These are phyloP conservation scores for Blastosporella zonata DNA, from an alignment of 1,284 basidiomycete species.

Conservation along the genomic window DNA sequence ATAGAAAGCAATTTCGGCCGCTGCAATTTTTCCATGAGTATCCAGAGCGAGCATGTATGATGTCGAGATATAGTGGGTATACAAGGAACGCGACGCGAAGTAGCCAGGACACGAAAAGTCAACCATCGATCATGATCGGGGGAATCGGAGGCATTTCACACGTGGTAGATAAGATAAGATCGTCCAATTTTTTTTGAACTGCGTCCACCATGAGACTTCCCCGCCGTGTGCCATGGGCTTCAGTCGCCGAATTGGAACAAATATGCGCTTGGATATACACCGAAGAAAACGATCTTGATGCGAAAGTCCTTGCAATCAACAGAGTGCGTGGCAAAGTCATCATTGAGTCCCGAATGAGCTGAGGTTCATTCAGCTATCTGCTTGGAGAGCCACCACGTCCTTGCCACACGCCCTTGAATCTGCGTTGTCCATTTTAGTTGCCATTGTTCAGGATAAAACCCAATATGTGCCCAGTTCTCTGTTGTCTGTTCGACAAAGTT, in stretches of 20 bases:
- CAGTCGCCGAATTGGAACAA: slow-evolving; percentile 72
- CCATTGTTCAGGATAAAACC: slow-evolving; percentile 50
- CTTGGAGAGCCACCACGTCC: slow-evolving; percentile 69
- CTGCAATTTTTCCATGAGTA: slow-evolving; percentile 50
- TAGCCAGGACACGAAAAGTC: slow-evolving; percentile 13
- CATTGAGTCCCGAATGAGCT: neutral
- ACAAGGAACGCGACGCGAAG: slow-evolving; percentile 18
- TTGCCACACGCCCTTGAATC: slow-evolving; percentile 76
- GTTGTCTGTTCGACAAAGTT: slow-evolving; percentile 57
- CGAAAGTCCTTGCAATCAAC: slow-evolving; percentile 64
- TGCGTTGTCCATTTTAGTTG: slow-evolving; percentile 64
- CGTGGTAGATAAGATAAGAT: slow-evolving; percentile 21
- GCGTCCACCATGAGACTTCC: slow-evolving; percentile 63
- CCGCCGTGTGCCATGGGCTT: slow-evolving; percentile 82
- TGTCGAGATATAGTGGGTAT: slow-evolving; percentile 22
- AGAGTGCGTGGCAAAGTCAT: slow-evolving; percentile 52
- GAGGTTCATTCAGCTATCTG: slow-evolving; percentile 55
- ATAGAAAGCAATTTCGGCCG: slow-evolving; percentile 54
- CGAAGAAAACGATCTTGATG: slow-evolving; percentile 56
- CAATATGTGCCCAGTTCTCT: slow-evolving; percentile 27
- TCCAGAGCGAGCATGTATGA: slow-evolving; percentile 39
- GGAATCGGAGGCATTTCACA: neutral
- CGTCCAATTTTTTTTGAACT: slow-evolving; percentile 1
- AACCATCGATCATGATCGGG: slow-evolving; percentile 23
- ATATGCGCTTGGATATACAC: slow-evolving; percentile 80